Conservation (phyloP, 257 asterid species). For the Penstemon eatonii region DNA sequence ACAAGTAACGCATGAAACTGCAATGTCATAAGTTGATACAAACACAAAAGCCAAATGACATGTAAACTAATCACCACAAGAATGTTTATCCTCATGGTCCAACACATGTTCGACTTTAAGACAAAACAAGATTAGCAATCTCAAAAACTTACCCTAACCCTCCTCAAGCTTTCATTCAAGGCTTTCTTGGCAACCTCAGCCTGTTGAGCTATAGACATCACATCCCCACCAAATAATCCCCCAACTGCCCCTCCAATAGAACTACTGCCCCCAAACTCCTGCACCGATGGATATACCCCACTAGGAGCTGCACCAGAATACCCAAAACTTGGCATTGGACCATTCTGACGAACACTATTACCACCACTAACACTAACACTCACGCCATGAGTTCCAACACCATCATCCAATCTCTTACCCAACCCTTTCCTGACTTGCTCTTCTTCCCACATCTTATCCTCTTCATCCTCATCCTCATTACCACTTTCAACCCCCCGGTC, state of each 20-base stretch:
- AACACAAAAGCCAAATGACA: conserved; percentile 8
- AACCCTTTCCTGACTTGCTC: conserved; percentile 94
- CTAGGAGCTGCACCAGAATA: conserved; percentile 37
- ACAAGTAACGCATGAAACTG: conserved; percentile 22
- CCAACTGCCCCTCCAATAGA: conserved; percentile 55
- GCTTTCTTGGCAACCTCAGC: conserved; percentile 85
- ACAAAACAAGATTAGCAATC: conserved; percentile 14
- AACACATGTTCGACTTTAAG: not conserved
- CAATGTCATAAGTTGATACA: conserved; percentile 3
- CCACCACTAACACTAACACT: conserved; percentile 36
- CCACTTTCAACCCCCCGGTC: conserved; percentile 42
- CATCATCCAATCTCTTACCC: conserved; percentile 86
- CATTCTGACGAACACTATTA: conserved; percentile 38
- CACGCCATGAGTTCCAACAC: conserved; percentile 50
- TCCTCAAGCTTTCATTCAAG: conserved; percentile 55
- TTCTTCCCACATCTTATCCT: conserved; percentile 97
- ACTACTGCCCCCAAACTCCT: conserved; percentile 35
- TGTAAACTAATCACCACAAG: not conserved
- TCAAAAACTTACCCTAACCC: conserved; percentile 58
- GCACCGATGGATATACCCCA: conserved; percentile 44
- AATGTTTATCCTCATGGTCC: not conserved
- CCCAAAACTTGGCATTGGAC: conserved; percentile 36
- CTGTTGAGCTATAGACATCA: conserved; percentile 65
- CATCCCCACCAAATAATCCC: conserved; percentile 47
- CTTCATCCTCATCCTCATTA: conserved; percentile 73